A percentile compares a stretch with the other conserved stretches of the same genome.
These are phyloP conservation scores for Fulvia fulva DNA, from an alignment of 2,329 filamentous ascomycete species.

Conservation along the genomic window DNA sequence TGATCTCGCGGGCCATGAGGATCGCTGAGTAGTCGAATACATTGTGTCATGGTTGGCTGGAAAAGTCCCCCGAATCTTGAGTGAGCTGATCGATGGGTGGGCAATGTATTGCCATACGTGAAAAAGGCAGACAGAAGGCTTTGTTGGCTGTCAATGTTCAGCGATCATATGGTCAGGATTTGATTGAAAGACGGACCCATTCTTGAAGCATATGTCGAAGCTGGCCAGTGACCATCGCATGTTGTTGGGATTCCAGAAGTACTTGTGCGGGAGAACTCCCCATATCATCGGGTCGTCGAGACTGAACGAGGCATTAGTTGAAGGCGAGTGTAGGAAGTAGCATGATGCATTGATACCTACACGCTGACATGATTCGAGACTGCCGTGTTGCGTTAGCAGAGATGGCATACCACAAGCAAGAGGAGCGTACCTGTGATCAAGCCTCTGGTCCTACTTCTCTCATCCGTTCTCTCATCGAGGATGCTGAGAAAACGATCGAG, in stretches of 20 bases:
- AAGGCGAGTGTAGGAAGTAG: slow-evolving; percentile 3
- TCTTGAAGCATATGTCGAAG: slow-evolving; percentile 92
- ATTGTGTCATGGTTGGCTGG: slow-evolving; percentile 82
- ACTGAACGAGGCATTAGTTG: slow-evolving; percentile 46
- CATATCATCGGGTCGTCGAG: slow-evolving; percentile 93
- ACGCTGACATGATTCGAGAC: slow-evolving; percentile 87
- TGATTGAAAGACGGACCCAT: slow-evolving; percentile 52
- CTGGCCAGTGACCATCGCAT: slow-evolving; percentile 86
- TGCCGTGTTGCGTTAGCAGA: slow-evolving; percentile 35
- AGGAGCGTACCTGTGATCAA: slow-evolving; percentile 70
- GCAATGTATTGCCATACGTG: slow-evolving; percentile 80
- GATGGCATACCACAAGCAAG: slow-evolving; percentile 1
- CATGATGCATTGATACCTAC: slow-evolving; percentile 54
- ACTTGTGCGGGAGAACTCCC: slow-evolving; percentile 76
- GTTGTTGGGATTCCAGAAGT: slow-evolving; percentile 68
- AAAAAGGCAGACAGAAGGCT: slow-evolving; percentile 77
- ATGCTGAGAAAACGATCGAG: slow-evolving; percentile 70
- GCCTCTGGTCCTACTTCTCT: slow-evolving; percentile 64
- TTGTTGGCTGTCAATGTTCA: slow-evolving; percentile 5
- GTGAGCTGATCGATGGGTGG: slow-evolving; percentile 76
- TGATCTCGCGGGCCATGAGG: slow-evolving; percentile 25
- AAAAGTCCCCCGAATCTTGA: slow-evolving; percentile 79
- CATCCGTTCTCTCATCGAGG: slow-evolving; percentile 68
- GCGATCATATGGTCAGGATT: slow-evolving; percentile 12
- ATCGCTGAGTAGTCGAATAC: slow-evolving; percentile 73